phyloP scores from a whole-genome alignment of 306 rosid genomes.

The Corylus avellana region DNA sequence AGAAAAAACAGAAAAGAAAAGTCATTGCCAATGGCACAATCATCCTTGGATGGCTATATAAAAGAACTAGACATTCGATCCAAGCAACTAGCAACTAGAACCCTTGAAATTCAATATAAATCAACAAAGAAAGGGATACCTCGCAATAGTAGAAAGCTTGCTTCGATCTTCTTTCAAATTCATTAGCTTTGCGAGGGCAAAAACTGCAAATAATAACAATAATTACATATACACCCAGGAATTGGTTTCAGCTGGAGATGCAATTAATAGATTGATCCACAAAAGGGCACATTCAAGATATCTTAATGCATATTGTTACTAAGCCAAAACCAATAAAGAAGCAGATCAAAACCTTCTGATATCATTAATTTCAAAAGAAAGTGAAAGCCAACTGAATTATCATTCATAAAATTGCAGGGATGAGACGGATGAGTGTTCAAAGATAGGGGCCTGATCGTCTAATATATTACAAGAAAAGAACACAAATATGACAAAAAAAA shows the following conservation, averaged over 20 bases:
- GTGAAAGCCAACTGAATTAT: not conserved
- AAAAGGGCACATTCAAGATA: not conserved
- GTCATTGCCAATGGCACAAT: constrained; percentile 9
- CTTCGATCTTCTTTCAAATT: constrained; percentile 89
- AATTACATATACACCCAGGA: constrained; percentile 8
- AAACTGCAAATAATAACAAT: constrained; percentile 56
- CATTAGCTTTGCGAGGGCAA: constrained; percentile 89
- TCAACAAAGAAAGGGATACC: constrained; percentile 46
- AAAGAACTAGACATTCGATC: constrained; percentile 17
- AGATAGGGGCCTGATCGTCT: not conserved
- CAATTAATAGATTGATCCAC: not conserved
- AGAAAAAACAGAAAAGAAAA: constrained; percentile 17
- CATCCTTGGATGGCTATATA: not conserved
- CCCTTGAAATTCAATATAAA: constrained; percentile 17
- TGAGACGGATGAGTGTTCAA: not conserved
- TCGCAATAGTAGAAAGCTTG: constrained; percentile 89
- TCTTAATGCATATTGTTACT: not conserved
- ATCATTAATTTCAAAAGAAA: too few species aligned
- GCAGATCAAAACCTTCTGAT: too few species aligned
- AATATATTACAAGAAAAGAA: not conserved
- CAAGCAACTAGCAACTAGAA: constrained; percentile 21
- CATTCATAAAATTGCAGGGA: not conserved
- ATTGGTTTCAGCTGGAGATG: constrained; percentile 6
- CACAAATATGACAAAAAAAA: not conserved
- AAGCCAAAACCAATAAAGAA: too few species aligned